A percentile compares a stretch with the other conserved stretches of the same genome.
Conservation (phyloP, 116 monocot genomes). For the Papilionanthe hybrid region DNA sequence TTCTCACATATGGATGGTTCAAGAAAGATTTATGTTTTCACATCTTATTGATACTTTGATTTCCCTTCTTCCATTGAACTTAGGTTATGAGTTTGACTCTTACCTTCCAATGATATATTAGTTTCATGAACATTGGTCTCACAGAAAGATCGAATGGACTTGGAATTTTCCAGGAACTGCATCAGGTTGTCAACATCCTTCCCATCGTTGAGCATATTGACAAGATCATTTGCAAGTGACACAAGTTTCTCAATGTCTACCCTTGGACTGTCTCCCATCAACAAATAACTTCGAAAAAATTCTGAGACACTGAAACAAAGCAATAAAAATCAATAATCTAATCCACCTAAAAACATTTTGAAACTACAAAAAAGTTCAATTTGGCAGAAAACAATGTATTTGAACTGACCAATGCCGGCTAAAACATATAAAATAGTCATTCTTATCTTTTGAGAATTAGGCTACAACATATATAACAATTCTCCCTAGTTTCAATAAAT, state of each 20-base stretch:
- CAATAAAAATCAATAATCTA: not conserved
- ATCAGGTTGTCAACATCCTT: slow-evolving; percentile 45
- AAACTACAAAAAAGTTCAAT: not conserved
- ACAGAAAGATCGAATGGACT: slow-evolving; percentile 23
- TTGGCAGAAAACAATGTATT: not conserved
- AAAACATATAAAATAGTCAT: not conserved
- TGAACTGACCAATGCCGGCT: not conserved
- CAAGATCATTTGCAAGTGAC: slow-evolving; percentile 43
- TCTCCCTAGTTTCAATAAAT: no score
- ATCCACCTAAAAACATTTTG: not conserved
- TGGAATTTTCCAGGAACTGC: slow-evolving; percentile 26
- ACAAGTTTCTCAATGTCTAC: slow-evolving; percentile 36
- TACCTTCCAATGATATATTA: slow-evolving; percentile 35
- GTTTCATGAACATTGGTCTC: slow-evolving; percentile 26
- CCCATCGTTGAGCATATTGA: slow-evolving; percentile 23
- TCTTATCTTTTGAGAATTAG: not conserved
- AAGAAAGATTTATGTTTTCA: not conserved
- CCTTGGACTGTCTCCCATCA: slow-evolving; percentile 33
- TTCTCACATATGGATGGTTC: not conserved
- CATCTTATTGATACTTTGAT: not conserved
- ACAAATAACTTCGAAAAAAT: not conserved
- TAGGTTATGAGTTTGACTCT: not conserved
- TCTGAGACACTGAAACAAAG: not conserved
- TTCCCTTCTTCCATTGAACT: not conserved
- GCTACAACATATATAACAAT: no score